Conservation (phyloP, 176 grass and related monocot genomes). For the Hordeum marinum region DNA sequence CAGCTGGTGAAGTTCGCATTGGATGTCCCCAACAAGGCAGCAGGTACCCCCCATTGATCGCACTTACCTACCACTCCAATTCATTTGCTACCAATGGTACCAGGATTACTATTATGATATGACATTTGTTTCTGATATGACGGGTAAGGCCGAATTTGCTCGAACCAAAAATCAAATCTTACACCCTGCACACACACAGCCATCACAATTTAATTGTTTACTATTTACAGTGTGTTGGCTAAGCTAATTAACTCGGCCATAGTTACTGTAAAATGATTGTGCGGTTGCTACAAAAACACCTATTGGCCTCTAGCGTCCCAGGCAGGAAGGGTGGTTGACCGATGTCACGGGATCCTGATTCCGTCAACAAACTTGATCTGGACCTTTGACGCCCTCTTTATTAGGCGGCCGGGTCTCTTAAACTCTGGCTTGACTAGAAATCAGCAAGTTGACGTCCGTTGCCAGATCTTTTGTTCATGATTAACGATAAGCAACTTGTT, state of each 20-base stretch:
- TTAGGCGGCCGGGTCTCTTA: neutral
- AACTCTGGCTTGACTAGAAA: neutral
- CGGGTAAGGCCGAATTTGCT: neutral
- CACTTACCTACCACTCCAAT: neutral
- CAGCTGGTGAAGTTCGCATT: neutral
- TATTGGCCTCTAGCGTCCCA: neutral
- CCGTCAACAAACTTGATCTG: neutral
- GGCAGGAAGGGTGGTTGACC: neutral
- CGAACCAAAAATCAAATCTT: neutral
- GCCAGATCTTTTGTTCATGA: neutral
- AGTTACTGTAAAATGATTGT: neutral
- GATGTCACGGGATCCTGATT: neutral
- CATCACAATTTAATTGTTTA: neutral
- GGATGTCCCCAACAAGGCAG: neutral
- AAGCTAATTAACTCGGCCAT: neutral
- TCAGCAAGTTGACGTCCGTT: neutral
- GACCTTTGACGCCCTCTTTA: neutral
- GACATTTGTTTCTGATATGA: neutral
- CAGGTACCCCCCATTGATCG: constrained; percentile 12
- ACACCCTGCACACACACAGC: neutral
- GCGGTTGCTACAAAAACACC: neutral
- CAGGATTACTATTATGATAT: neutral
- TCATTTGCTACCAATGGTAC: neutral
- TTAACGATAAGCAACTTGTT: neutral
- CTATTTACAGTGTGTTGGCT: too few species aligned